phyloP scores from a whole-genome alignment of 495 filamentous ascomycete genomes.

The Pyronema omphalodes region DNA sequence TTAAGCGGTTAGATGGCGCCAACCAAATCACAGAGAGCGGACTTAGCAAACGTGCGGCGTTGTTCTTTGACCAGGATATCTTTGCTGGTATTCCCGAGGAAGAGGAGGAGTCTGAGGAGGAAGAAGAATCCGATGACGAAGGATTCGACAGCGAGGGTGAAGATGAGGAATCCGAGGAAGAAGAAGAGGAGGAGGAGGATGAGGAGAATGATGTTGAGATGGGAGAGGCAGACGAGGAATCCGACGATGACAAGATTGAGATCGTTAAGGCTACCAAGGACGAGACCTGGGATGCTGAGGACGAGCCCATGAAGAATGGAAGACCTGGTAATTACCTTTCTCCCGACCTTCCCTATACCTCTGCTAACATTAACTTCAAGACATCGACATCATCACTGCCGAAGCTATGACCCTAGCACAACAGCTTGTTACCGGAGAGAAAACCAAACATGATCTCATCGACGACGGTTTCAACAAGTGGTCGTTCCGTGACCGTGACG shows the following conservation, averaged over 20 bases:
- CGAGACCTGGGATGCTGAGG: constrained; percentile 48
- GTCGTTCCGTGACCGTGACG: constrained; percentile 76
- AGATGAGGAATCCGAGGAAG: constrained; percentile 35
- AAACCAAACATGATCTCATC: constrained; percentile 52
- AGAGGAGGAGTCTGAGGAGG: constrained; percentile 29
- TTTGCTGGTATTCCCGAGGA: constrained; percentile 62
- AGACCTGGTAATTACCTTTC: constrained; percentile 38
- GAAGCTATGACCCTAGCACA: constrained; percentile 99
- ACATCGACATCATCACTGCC: constrained; percentile 96
- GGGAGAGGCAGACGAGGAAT: constrained; percentile 27
- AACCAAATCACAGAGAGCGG: constrained; percentile 30
- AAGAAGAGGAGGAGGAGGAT: constrained; percentile 18
- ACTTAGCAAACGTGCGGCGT: constrained; percentile 61
- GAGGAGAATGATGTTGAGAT: constrained; percentile 27
- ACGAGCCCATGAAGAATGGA: constrained; percentile 49
- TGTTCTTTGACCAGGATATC: constrained; percentile 91
- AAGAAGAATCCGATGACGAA: constrained; percentile 36
- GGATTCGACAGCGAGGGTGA: constrained; percentile 25
- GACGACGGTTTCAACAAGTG: constrained; percentile 91
- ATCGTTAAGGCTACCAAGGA: constrained; percentile 37
- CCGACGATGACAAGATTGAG: constrained; percentile 33
- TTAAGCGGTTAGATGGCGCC: constrained; percentile 35
- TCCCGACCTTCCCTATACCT: neutral
- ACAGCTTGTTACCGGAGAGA: constrained; percentile 69
- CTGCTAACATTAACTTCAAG: constrained; percentile 31